Percentiles rank a stretch among this genome's conserved stretches.
phyloP scores from a whole-genome alignment of 202 grass and related monocot genomes.

The Elaeis oleifera region DNA sequence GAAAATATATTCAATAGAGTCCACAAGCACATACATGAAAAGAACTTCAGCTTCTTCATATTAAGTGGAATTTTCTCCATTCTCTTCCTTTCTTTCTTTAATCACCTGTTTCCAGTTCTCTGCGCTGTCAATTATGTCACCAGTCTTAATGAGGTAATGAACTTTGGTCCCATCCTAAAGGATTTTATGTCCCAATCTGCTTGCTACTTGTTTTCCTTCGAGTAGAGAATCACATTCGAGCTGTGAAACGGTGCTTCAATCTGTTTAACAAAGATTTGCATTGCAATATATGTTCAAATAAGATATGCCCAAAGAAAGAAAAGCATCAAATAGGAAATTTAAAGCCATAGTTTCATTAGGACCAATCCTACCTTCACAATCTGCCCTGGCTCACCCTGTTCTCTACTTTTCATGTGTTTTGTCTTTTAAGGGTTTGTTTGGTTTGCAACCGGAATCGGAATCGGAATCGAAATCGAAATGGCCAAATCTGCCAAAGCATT shows the following conservation, averaged over 20 bases:
- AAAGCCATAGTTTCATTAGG: too few species aligned
- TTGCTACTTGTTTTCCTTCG: slow-evolving; percentile 66
- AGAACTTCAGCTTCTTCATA: too few species aligned
- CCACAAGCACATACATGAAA: too few species aligned
- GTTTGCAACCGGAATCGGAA: too few species aligned
- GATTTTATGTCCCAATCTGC: slow-evolving; percentile 75
- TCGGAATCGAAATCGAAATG: too few species aligned
- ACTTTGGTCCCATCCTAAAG: slow-evolving; percentile 63
- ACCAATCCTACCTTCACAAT: slow-evolving; percentile 50
- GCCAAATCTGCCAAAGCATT: too few species aligned
- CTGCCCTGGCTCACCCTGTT: slow-evolving; percentile 67
- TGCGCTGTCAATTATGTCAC: slow-evolving; percentile 63
- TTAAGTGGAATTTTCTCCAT: too few species aligned
- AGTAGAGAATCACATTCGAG: slow-evolving; percentile 88
- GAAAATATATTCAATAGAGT: too few species aligned
- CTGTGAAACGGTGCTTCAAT: slow-evolving; percentile 89
- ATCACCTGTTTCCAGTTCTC: slow-evolving; percentile 71
- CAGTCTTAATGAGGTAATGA: slow-evolving; percentile 52
- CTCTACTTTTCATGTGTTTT: slow-evolving; percentile 74
- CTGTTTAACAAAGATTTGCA: slow-evolving; percentile 25
- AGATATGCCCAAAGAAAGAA: background rate
- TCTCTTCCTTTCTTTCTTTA: slow-evolving; percentile 45
- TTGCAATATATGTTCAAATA: slow-evolving; percentile 8
- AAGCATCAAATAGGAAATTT: too few species aligned
- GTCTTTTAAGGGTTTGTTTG: too few species aligned